A percentile compares a stretch with the other conserved stretches of the same genome.
Evolutionary conservation across 306 rosid genomes (phyloP).

Genomic region (Vigna reflexopilosa): DNA sequence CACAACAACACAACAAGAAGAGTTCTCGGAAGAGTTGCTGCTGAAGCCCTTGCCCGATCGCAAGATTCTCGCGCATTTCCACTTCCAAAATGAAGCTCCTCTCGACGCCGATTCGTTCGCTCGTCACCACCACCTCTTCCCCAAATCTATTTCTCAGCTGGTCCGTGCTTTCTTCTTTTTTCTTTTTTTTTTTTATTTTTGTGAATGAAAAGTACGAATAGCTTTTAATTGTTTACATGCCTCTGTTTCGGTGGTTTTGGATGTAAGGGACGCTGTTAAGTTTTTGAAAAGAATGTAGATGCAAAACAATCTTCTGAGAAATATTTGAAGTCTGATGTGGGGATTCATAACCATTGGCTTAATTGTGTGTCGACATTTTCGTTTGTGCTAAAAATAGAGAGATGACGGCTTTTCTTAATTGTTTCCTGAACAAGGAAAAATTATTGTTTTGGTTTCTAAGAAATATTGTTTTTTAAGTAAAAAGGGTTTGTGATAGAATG

Average conservation of each 20-base stretch:
- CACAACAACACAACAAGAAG: conserved; percentile 60
- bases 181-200: background rate
- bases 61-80: conserved; percentile 87
- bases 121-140: conserved; percentile 90
- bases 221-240: background rate
- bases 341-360: background rate
- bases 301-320: background rate
- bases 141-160: conserved; percentile 94
- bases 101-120: conserved; percentile 58
- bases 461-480: background rate
- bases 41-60: conserved; percentile 90
- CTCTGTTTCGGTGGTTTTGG: background rate
- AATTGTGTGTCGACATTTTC: background rate
- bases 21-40: conserved; percentile 85
- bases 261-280: background rate
- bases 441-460: background rate
- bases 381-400: background rate
- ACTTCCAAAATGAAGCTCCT: conserved; percentile 72
- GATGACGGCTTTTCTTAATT: background rate
- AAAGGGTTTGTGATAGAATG: background rate
- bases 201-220: background rate
- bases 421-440: background rate
- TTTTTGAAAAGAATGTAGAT: background rate
- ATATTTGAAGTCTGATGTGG: background rate
- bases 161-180: conserved; percentile 44